Evolutionary conservation across 2,329 filamentous ascomycete species (phyloP).

Genomic region (Fusarium udum): DNA sequence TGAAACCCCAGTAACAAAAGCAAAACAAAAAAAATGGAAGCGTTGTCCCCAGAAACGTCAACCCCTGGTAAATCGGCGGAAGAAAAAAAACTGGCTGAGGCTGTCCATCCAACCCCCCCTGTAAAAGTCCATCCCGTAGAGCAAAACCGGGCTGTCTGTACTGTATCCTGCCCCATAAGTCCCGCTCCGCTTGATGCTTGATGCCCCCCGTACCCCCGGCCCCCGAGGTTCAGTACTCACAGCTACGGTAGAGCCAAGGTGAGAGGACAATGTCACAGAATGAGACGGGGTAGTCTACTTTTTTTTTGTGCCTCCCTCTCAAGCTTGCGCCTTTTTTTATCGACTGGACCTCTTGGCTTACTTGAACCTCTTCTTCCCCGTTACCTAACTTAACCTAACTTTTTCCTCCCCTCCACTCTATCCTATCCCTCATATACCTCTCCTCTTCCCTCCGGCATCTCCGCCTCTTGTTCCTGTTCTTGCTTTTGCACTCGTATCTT

Average conservation of each 20-base stretch:
- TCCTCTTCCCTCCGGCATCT: constrained; percentile 50
- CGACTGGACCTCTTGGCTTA: constrained; percentile 12
- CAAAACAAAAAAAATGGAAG: constrained; percentile 10
- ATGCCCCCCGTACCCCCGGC: constrained; percentile 31
- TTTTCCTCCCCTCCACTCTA: constrained; percentile 40
- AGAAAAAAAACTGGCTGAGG: constrained; percentile 24
- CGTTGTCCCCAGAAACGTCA: constrained; percentile 30
- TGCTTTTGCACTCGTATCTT: constrained; percentile 41
- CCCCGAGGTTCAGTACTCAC: constrained; percentile 36
- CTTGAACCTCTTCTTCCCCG: constrained; percentile 49
- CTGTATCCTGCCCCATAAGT: constrained; percentile 34
- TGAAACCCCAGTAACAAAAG: constrained; percentile 14
- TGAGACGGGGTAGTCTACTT: constrained; percentile 25
- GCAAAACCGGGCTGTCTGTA: constrained; percentile 25
- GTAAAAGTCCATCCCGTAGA: constrained; percentile 18
- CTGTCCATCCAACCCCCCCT: constrained; percentile 15
- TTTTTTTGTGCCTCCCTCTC: constrained; percentile 31
- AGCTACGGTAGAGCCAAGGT: constrained; percentile 28
- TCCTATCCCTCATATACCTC: constrained; percentile 46
- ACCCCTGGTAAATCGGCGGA: constrained; percentile 16
- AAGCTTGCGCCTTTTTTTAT: constrained; percentile 41
- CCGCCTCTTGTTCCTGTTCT: constrained; percentile 39
- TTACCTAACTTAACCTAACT: constrained; percentile 17
- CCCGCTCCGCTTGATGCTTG: constrained; percentile 33
- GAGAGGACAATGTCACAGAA: constrained; percentile 21